These are phyloP conservation scores for Cercospora citrullina DNA, from an alignment of 2,329 filamentous ascomycete genomes.

Conservation along the genomic window DNA sequence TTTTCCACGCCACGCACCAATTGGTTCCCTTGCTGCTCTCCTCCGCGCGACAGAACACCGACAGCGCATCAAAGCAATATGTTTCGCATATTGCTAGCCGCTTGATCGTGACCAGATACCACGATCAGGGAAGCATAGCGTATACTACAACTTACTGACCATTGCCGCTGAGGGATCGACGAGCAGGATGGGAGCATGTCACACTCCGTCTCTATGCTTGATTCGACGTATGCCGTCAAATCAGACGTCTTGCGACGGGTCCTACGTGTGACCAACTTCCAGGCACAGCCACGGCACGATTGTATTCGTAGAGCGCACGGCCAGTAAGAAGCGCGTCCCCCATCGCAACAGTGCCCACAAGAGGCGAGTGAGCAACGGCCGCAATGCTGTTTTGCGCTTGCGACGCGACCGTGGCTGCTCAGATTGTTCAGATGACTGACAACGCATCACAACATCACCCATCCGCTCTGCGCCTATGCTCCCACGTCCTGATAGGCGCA, in stretches of 20 bases:
- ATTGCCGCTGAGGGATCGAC: not conserved
- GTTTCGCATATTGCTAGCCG: not conserved
- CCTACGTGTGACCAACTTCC: slow-evolving; percentile 20
- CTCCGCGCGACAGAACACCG: slow-evolving; percentile 4
- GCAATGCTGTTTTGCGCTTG: slow-evolving; percentile 13
- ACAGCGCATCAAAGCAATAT: slow-evolving; percentile 15
- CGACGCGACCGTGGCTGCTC: slow-evolving; percentile 17
- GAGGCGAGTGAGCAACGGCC: slow-evolving; percentile 1
- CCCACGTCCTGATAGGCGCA: slow-evolving; percentile 10
- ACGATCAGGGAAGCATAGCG: slow-evolving; percentile 7
- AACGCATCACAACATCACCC: slow-evolving; percentile 14
- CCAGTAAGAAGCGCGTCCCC: slow-evolving; percentile 12
- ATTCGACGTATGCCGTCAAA: slow-evolving; percentile 13
- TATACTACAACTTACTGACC: not conserved
- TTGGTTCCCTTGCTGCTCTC: not conserved
- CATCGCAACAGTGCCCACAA: slow-evolving; percentile 6
- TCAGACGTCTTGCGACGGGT: slow-evolving; percentile 14
- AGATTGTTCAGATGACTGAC: slow-evolving; percentile 22
- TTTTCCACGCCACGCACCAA: slow-evolving; percentile 2
- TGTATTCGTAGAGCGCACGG: slow-evolving; percentile 15
- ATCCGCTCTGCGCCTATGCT: slow-evolving; percentile 10
- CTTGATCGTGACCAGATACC: not conserved
- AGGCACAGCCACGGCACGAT: slow-evolving; percentile 23
- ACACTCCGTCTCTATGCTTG: slow-evolving; percentile 12
- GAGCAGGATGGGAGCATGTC: slow-evolving; percentile 11